These are phyloP conservation scores for Cyclostephanos invisitatus DNA, from an alignment of 108 stramenopile genomes.

Conservation along the genomic window DNA sequence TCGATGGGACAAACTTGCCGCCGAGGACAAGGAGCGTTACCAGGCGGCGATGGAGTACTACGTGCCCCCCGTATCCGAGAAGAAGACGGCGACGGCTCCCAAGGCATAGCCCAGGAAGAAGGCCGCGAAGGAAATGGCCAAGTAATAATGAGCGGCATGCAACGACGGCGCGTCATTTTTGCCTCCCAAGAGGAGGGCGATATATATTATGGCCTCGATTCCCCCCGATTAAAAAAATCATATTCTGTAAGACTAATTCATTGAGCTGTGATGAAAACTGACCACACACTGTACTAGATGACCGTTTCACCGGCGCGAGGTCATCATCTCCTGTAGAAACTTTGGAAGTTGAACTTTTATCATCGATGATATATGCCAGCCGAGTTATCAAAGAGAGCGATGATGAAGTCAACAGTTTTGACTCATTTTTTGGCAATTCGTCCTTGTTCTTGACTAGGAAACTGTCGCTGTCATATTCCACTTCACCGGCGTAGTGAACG, in stretches of 20 bases:
- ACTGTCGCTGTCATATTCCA: constrained; percentile 72
- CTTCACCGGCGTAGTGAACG: constrained; percentile 88
- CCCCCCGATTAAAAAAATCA: no score
- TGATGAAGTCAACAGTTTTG: constrained; percentile 87
- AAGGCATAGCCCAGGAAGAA: constrained; percentile 13
- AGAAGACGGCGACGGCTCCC: constrained; percentile 51
- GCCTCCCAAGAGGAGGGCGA: no score
- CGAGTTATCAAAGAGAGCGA: constrained; percentile 59
- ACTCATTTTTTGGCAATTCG: constrained; percentile 83
- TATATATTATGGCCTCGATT: no score
- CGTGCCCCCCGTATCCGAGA: constrained; percentile 52
- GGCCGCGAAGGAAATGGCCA: constrained; percentile 12
- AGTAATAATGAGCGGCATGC: no score
- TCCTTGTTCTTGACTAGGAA: constrained; percentile 95
- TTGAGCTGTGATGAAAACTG: constrained; percentile 92
- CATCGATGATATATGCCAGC: constrained; percentile 64
- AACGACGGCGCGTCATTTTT: no score
- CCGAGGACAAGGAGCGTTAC: constrained; percentile 45
- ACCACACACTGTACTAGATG: constrained; percentile 65
- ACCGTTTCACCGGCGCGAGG: constrained; percentile 51
- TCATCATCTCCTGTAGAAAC: constrained; percentile 23
- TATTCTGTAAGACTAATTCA: no score
- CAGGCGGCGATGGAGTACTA: constrained; percentile 35
- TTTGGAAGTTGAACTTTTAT: constrained; percentile 25
- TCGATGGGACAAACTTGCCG: constrained; percentile 29